Percentiles rank a stretch among this genome's conserved stretches.
Conservation (phyloP, 2,329 filamentous ascomycete species). For the Sclerotinia trifoliorum region DNA sequence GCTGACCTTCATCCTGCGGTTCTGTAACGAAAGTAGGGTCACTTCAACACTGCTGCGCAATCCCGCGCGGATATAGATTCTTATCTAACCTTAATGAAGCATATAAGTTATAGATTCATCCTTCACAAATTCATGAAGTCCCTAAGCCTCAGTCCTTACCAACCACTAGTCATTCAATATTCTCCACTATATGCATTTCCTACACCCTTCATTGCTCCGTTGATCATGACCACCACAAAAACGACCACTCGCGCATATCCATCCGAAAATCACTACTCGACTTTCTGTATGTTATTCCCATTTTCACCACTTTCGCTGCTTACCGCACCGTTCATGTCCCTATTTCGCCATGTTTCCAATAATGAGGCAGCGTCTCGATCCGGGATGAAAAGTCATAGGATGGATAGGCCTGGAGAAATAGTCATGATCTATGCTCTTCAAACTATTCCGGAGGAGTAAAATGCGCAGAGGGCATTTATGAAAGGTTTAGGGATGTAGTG, state of each 20-base stretch:
- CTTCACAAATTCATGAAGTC: not conserved
- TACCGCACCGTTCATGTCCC: not conserved
- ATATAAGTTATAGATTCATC: not conserved
- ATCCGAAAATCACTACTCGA: not conserved
- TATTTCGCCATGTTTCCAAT: not conserved
- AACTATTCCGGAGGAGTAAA: constrained; percentile 18
- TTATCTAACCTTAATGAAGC: not conserved
- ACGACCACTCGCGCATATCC: not conserved
- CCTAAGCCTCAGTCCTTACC: not conserved
- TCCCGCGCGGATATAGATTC: not conserved
- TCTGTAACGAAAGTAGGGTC: not conserved
- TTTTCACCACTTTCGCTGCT: not conserved
- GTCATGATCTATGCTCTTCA: constrained; percentile 9
- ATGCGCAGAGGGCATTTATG: not conserved
- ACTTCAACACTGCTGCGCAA: not conserved
- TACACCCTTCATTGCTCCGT: too few relatives aligned
- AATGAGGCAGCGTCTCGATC: not conserved
- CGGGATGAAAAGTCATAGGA: not conserved
- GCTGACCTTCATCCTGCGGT: not conserved
- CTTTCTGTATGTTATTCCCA: not conserved
- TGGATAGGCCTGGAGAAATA: not conserved
- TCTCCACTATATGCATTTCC: too few relatives aligned
- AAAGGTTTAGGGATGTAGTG: not conserved
- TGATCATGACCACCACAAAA: not conserved
- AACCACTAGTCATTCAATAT: too few relatives aligned